These are phyloP conservation scores for Rosellinia necatrix DNA, from an alignment of 2,329 filamentous ascomycete genomes.

Conservation along the genomic window DNA sequence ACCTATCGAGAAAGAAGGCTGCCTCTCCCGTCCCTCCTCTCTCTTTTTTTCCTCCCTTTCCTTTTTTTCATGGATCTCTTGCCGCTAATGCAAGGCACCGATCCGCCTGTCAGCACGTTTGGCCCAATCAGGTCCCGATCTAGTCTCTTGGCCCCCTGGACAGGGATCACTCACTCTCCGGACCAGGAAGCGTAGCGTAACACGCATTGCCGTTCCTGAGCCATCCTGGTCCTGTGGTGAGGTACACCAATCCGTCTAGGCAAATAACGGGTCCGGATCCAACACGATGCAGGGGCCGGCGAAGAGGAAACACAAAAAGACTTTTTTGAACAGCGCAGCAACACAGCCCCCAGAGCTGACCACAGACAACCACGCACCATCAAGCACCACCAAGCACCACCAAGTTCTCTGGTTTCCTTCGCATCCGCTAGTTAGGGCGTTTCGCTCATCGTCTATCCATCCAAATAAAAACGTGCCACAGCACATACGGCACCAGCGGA, in stretches of 20 bases:
- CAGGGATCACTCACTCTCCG: conserved; percentile 1
- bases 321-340: conserved; percentile 20
- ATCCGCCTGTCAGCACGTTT: conserved; percentile 23
- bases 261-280: no score
- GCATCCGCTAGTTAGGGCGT: no score
- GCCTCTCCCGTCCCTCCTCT: no score
- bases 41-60: background rate
- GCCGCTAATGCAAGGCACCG: conserved; percentile 28
- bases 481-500: no score
- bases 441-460: no score
- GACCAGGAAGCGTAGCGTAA: conserved; percentile 4
- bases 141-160: background rate
- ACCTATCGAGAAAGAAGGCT: no score
- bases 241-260: no score
- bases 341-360: conserved; percentile 11
- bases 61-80: conserved; percentile 13
- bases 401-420: background rate
- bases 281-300: conserved; percentile 19
- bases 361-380: background rate
- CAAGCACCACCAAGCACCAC: background rate
- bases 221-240: conserved; percentile 17
- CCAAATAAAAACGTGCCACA: no score
- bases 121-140: conserved; percentile 6
- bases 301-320: conserved; percentile 7
- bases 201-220: conserved; percentile 23